Conservation (phyloP, 139 green algal species). For the Edaphochlamys debaryana region DNA sequence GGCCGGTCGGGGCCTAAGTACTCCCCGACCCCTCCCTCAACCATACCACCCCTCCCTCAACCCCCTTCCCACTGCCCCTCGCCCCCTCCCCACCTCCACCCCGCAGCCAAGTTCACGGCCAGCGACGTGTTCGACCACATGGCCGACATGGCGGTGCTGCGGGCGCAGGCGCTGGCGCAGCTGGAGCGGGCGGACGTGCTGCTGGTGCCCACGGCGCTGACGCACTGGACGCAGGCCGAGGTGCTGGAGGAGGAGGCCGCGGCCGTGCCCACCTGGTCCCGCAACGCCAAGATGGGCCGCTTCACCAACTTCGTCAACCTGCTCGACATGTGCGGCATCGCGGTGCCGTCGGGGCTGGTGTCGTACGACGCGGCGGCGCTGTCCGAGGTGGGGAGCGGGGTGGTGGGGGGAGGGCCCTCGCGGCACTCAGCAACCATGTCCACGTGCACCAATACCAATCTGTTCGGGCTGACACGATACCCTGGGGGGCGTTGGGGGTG, state of each 20-base stretch:
- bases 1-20: too few species aligned
- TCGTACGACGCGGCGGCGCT: conserved; percentile 25
- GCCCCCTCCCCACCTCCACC: not conserved
- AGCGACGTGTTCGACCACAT: conserved; percentile 73
- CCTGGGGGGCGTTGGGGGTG: conserved; percentile 25
- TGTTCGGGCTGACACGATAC: conserved; percentile 32
- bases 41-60: too few species aligned
- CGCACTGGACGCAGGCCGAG: conserved; percentile 74
- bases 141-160: conserved; percentile 49
- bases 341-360: conserved; percentile 73
- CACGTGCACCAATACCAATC: not conserved
- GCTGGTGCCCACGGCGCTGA: conserved; percentile 80
- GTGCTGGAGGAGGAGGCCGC: conserved; percentile 63
- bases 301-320: conserved; percentile 93
- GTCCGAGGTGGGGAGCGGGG: not conserved
- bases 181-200: conserved; percentile 72
- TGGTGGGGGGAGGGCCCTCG: too few species aligned
- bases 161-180: conserved; percentile 43
- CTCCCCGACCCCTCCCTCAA: too few species aligned
- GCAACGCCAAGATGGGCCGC: conserved; percentile 78
- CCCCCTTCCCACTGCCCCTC: too few species aligned
- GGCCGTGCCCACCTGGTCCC: conserved; percentile 39
- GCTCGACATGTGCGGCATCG: conserved; percentile 80
- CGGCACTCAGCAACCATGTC: too few species aligned
- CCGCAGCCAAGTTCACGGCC: conserved; percentile 60